A percentile compares a stretch with the other conserved stretches of the same genome.
Conservation (phyloP, 164 flowering plant genomes). For the Litsea cubeba region DNA sequence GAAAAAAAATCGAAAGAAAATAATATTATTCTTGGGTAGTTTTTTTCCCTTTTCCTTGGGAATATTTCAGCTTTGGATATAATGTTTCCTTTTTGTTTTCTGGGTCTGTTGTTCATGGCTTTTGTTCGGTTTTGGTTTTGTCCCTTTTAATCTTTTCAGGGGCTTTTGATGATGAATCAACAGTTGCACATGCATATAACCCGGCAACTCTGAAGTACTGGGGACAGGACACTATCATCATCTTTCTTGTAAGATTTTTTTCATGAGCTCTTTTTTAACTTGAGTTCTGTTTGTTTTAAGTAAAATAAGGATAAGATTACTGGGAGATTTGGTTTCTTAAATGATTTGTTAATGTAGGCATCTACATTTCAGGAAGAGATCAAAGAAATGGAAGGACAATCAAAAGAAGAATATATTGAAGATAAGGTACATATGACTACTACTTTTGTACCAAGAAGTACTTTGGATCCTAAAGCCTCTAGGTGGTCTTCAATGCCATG, state of each 20-base stretch:
- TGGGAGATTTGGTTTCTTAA: not conserved
- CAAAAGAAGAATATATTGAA: constrained; percentile 92
- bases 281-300: not conserved
- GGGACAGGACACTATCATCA: constrained; percentile 78
- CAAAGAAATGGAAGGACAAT: constrained; percentile 78
- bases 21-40: not conserved
- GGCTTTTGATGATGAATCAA: constrained; percentile 88
- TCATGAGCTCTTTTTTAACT: not conserved
- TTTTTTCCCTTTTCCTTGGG: not conserved
- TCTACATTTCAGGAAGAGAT: constrained; percentile 58
- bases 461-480: too few relatives aligned
- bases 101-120: not conserved
- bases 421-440: too few relatives aligned
- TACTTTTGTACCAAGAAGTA: too few relatives aligned
- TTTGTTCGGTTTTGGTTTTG: not conserved
- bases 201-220: constrained; percentile 92
- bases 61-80: not conserved
- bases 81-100: not conserved
- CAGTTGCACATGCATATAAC: constrained; percentile 93
- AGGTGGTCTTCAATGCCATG: too few relatives aligned
- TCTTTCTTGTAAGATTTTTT: constrained; percentile 58
- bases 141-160: constrained; percentile 28
- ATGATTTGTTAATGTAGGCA: constrained; percentile 26
- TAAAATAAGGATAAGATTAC: not conserved
- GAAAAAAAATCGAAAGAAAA: not conserved